Evolutionary conservation across 2,329 filamentous ascomycete species (phyloP).

Genomic region (Epichloe bromicola): DNA sequence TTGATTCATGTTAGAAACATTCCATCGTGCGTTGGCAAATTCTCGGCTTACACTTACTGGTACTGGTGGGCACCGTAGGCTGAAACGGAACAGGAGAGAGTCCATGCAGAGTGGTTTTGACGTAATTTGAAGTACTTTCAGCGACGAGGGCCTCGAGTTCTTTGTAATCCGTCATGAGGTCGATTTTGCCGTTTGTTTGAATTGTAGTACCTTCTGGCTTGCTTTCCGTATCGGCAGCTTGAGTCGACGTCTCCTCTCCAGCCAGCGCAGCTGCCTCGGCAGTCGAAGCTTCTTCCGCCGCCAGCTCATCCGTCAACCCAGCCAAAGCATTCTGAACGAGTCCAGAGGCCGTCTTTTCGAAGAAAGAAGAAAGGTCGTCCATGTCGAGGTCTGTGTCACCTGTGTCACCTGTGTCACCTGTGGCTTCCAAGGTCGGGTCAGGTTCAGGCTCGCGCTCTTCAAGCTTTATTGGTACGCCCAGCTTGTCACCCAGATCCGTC

Average conservation of each 20-base stretch:
- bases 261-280: conserved; percentile 8
- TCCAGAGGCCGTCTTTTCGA: conserved; percentile 28
- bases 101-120: conserved; percentile 29
- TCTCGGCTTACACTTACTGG: conserved; percentile 21
- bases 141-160: conserved; percentile 30
- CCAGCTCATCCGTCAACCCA: conserved; percentile 19
- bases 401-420: conserved; percentile 17
- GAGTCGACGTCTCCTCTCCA: conserved; percentile 11
- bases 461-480: conserved; percentile 23
- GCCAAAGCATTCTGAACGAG: conserved; percentile 28
- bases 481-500: conserved; percentile 20
- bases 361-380: conserved; percentile 29
- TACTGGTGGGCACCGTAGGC: conserved; percentile 27
- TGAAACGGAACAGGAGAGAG: conserved; percentile 30
- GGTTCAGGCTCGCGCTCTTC: conserved; percentile 15
- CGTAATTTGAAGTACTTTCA: conserved; percentile 31
- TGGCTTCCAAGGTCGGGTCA: conserved; percentile 13
- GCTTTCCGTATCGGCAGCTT: conserved; percentile 14
- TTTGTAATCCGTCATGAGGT: conserved; percentile 26
- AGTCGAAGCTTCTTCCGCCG: conserved; percentile 5
- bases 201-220: conserved; percentile 12
- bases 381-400: conserved; percentile 23
- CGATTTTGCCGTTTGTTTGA: conserved; percentile 19
- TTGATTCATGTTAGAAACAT: conserved; percentile 2
- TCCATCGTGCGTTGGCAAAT: neutral